Evolutionary conservation across 2,329 filamentous ascomycete species (phyloP), one percentile per base, ranked within the genome.

Genomic region (Exophiala calicioides): DNA sequence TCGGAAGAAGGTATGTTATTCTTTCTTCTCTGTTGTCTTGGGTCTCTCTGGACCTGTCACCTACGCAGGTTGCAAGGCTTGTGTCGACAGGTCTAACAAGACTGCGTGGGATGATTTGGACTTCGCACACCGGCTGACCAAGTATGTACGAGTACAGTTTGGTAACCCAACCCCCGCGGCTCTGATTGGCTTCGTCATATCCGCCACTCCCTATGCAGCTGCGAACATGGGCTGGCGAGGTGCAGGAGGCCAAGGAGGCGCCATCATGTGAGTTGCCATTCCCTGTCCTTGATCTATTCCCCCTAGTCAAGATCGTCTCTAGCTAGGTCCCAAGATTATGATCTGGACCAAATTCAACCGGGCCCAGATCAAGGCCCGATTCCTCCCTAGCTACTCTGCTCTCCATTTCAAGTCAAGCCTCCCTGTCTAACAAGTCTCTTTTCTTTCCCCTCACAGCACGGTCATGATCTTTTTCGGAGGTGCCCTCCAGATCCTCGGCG

Each of bases 221-320:
- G 44, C 37, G 5, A 39, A 41, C 18, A 51, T 82, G 77, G 77
- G 77, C 18, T 81, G 77, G 78, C 64, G 78, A 55, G 77, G 78
- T 15, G 71, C 78, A 13, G 76, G 75, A 31, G 72, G 70, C 3
- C 69, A 63, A 36, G 77, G 32, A 32, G 48, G 48, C 35, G 46
- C 31, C 24, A 18, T 49, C 12, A 49, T 49, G 46, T 49, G 23
- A 39, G 39, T 32, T 4, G 8, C 9, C 15, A 12, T 19, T 15
- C 20, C 5, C 26, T n/a, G n/a, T n/a, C n/a, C n/a, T n/a, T n/a
- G n/a, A n/a, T n/a, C n/a, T n/a, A n/a, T n/a, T n/a, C n/a, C n/a
- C n/a, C n/a, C n/a, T n/a, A n/a, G n/a, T n/a, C n/a, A n/a, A n/a
- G n/a, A n/a, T n/a, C n/a, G n/a, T n/a, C n/a, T n/a, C n/a, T n/a